Evolutionary conservation across 2,329 filamentous ascomycete species (phyloP).

Genomic region (Fusarium piperis): DNA sequence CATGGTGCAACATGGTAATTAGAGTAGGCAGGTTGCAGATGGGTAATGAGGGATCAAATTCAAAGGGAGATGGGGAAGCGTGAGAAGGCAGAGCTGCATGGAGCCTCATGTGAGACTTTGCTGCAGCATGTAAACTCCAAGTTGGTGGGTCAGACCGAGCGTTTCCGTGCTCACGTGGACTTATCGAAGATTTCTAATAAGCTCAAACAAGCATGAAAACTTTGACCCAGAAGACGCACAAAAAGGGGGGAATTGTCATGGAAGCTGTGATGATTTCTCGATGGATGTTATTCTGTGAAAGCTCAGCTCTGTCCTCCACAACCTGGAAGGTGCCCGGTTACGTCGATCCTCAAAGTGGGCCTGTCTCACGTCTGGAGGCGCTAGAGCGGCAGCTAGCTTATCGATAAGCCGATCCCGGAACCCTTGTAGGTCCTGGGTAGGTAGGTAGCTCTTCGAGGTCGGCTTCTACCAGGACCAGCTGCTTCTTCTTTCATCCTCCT

Average conservation of each 20-base stretch:
- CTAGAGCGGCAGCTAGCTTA: conserved; percentile 33
- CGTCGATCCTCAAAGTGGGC: not conserved
- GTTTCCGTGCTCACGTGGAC: not conserved
- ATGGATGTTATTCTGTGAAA: not conserved
- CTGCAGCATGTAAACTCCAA: not conserved
- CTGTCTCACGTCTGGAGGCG: conserved; percentile 22
- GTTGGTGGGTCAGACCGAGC: not conserved
- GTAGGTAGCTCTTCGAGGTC: conserved; percentile 12
- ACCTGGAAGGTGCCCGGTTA: not conserved
- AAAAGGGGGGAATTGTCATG: not conserved
- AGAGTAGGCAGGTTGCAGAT: conserved; percentile 8
- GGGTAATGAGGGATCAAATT: not conserved
- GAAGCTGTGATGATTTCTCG: not conserved
- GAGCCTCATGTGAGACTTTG: not conserved
- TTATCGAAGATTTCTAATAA: not conserved
- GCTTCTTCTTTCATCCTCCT: conserved; percentile 31
- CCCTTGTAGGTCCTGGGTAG: conserved; percentile 14
- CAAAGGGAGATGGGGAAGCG: not conserved
- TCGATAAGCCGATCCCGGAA: conserved; percentile 39
- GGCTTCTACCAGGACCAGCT: conserved; percentile 16
- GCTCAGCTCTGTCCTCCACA: not conserved
- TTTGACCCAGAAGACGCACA: not conserved
- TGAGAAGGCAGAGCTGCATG: not conserved
- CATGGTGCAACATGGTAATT: conserved; percentile 4
- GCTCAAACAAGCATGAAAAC: not conserved